Percentiles rank a stretch among this genome's conserved stretches.
phyloP scores from a whole-genome alignment of 2,329 filamentous ascomycete species.

The Amauroascus niger region DNA sequence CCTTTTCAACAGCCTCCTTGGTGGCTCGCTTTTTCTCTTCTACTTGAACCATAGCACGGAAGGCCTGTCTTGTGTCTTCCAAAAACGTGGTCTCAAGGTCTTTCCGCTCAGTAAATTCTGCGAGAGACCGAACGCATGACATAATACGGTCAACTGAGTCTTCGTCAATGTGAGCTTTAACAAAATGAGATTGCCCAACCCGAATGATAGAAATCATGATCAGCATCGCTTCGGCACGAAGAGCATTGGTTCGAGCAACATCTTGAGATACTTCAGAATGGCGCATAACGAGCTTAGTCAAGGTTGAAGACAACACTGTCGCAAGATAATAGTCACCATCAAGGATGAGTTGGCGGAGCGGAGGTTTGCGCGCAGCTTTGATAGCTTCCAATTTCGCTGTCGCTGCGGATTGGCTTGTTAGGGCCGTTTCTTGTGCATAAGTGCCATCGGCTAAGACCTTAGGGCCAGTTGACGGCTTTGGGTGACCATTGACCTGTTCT shows the following conservation, averaged over 20 bases:
- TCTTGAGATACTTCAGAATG: conserved; percentile 89
- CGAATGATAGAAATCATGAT: conserved; percentile 99
- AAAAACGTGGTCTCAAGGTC: conserved; percentile 88
- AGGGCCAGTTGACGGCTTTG: conserved; percentile 68
- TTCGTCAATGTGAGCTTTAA: conserved; percentile 93
- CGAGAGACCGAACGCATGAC: conserved; percentile 86
- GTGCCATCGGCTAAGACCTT: conserved; percentile 94
- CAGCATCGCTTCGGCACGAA: conserved; percentile 94
- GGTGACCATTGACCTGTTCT: conserved; percentile 69
- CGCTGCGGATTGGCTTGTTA: conserved; percentile 83
- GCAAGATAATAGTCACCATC: conserved; percentile 96
- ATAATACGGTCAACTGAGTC: conserved; percentile 98
- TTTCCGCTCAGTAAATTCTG: conserved; percentile 81
- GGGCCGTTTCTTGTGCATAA: conserved; percentile 90
- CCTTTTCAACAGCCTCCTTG: conserved; percentile 84
- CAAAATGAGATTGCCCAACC: conserved; percentile 96
- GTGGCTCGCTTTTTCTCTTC: conserved; percentile 97
- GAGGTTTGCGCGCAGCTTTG: conserved; percentile 93
- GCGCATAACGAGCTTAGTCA: conserved; percentile 96
- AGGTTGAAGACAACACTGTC: conserved; percentile 85
- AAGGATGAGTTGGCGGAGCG: conserved; percentile 84
- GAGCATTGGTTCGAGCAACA: conserved; percentile 75
- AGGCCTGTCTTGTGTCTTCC: conserved; percentile 88
- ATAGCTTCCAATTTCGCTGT: conserved; percentile 91
- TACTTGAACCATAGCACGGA: conserved; percentile 91